Percentiles rank a stretch among this genome's conserved stretches.
phyloP scores from a whole-genome alignment of 139 green algal genomes.

The Asterochloris sp. region DNA sequence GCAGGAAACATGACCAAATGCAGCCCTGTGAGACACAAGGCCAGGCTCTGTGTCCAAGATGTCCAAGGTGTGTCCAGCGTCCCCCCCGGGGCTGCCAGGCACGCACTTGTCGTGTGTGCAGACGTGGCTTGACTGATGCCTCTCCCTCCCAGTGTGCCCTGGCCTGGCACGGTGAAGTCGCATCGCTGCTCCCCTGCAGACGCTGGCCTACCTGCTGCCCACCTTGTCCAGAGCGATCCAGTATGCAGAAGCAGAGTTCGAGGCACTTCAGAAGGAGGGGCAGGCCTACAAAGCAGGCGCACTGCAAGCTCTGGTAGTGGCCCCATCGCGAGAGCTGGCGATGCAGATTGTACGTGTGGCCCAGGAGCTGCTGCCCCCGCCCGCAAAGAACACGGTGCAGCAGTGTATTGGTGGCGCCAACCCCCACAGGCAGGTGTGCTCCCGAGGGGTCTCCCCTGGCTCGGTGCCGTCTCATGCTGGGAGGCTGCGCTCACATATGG shows the following conservation, averaged over 20 bases:
- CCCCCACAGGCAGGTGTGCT: conserved; percentile 53
- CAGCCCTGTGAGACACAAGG: not conserved
- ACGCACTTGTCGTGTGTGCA: not conserved
- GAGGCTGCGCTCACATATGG: not conserved
- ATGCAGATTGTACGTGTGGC: conserved; percentile 90
- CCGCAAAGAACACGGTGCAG: conserved; percentile 66
- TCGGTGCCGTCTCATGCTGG: no score
- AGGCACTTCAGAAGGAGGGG: not conserved
- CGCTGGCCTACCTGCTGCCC: conserved; percentile 91
- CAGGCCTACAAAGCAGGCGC: conserved; percentile 11
- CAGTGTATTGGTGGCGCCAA: conserved; percentile 96
- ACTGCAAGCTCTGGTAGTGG: conserved; percentile 66
- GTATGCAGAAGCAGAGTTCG: conserved; percentile 43
- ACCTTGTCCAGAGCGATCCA: conserved; percentile 62
- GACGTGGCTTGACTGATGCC: not conserved
- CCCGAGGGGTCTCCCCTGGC: not conserved
- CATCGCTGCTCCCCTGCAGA: conserved; percentile 49
- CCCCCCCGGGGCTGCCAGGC: not conserved
- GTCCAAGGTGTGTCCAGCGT: not conserved
- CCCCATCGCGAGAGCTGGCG: conserved; percentile 87
- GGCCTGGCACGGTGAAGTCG: not conserved
- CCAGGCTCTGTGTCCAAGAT: not conserved
- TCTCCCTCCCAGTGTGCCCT: not conserved
- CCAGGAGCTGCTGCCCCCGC: conserved; percentile 58
- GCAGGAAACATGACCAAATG: not conserved